phyloP scores from a whole-genome alignment of 805 yeast genomes.

The Ogataea kodamae region DNA sequence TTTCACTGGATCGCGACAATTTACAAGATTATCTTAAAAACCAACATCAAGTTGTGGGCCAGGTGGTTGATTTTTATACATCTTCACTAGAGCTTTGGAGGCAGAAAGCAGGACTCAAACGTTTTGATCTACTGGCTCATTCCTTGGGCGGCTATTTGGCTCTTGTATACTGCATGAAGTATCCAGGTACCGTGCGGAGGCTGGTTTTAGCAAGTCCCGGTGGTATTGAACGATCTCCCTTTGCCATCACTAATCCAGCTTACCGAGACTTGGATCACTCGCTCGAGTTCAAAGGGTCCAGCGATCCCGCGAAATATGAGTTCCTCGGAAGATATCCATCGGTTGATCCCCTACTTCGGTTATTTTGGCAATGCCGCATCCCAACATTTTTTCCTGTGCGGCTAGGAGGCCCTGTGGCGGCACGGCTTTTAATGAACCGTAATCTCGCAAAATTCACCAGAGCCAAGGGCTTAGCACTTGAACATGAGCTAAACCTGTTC shows the following conservation, averaged over 20 bases:
- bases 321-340: conserved; percentile 48
- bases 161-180: conserved; percentile 54
- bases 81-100: conserved; percentile 69
- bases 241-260: conserved; percentile 48
- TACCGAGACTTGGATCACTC: conserved; percentile 9
- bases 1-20: conserved; percentile 18
- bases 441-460: conserved; percentile 31
- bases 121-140: conserved; percentile 68
- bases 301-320: conserved; percentile 42
- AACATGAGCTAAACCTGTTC: conserved; percentile 30
- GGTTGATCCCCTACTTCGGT: conserved; percentile 32
- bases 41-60: conserved; percentile 37
- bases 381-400: conserved; percentile 49
- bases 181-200: conserved; percentile 52
- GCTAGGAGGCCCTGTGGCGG: conserved; percentile 38
- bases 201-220: conserved; percentile 70
- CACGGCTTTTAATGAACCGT: conserved; percentile 26
- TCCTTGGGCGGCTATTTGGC: conserved; percentile 78
- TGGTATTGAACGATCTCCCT: conserved; percentile 70
- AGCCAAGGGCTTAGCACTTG: conserved; percentile 22
- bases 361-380: conserved; percentile 40
- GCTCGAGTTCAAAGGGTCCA: conserved; percentile 31
- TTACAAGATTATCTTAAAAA: conserved; percentile 27
- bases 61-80: conserved; percentile 54
- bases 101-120: conserved; percentile 40